Conservation (phyloP, 768 basidiomycete species). For the Amanita fuliginea region DNA sequence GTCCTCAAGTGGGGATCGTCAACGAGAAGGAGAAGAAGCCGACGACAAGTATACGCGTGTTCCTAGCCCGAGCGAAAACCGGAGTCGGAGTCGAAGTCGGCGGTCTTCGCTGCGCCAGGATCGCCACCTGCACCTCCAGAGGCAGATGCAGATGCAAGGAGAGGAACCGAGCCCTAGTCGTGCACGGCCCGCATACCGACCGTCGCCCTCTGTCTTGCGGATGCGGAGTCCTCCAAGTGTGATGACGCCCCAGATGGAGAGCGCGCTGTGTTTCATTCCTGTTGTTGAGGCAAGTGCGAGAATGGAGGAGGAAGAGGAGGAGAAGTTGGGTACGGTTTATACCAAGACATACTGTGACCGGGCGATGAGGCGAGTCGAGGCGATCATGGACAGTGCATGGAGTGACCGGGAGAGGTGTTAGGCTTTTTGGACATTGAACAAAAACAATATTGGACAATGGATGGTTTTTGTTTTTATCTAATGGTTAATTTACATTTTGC, state of each 20-base stretch:
- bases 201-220: slow-evolving; percentile 18
- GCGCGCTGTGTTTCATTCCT: slow-evolving; percentile 43
- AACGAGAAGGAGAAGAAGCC: no score
- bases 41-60: slow-evolving; percentile 3
- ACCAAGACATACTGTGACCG: slow-evolving; percentile 12
- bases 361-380: slow-evolving; percentile 21
- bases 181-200: slow-evolving; percentile 9
- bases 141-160: background rate
- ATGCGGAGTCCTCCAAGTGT: slow-evolving; percentile 47
- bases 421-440: no score
- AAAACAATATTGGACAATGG: no score
- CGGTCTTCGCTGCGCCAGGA: background rate
- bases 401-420: slow-evolving; percentile 12
- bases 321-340: slow-evolving; percentile 4
- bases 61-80: background rate
- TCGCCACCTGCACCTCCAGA: background rate
- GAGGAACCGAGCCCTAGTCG: background rate
- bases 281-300: slow-evolving; percentile 7
- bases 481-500: no score
- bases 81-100: background rate
- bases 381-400: slow-evolving; percentile 26
- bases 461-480: no score
- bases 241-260: slow-evolving; percentile 45
- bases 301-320: background rate
- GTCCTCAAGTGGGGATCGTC: background rate